Base-by-base conservation (phyloP, 257 asterid genomes). In the Rhazya stricta region DNA sequence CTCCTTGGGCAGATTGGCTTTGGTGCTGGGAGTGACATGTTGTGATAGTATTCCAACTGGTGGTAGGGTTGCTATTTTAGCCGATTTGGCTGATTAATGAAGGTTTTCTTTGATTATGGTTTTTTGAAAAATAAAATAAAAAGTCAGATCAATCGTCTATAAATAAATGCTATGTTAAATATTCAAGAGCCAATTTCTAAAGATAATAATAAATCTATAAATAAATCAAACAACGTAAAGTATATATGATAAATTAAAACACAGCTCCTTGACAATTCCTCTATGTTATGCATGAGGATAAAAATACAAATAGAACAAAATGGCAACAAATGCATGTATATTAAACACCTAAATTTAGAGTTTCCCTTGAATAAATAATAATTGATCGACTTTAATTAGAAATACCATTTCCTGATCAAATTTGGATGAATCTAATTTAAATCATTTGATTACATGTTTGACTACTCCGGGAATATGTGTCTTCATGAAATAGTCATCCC, bases 391-490 rank as follows among this genome's bases (percentile, higher is more conserved):
- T 50, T n/a, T n/a, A n/a, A n/a, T n/a, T 66, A 36, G 12, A 66
- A 19, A 19, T 66, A 66, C 19, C 71, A 66, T 37, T 19, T 65
- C 46, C 45, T 36, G 21, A 63, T 30, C 45, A 63, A 62, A 63
- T 19, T 18, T 65, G 16, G n/a, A n/a, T 36, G 18, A 6, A 19
- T 21, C 45, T 5, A n/a, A n/a, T n/a, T 46, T 12, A 6, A 37
- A 48, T 87, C 78, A 91, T 75, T 86, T 89, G 79, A 91, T 83
- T 16, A 89, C 93, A 62, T 89, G 81, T 83, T 90, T 93, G 0
- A 91, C 97, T 5, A 80, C 83, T 51, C 98, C 98, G 62, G 98
- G 98, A 39, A 91, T 45, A 82, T 93, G 97, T 39, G 43, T 85
- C 29, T 81, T 87, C 86, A 81, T 67, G 86, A 89, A 86, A 78